Evolutionary conservation across 2,329 filamentous ascomycete species (phyloP), one percentile per base, ranked within the genome.

Genomic region (Colletotrichum tabaci): DNA sequence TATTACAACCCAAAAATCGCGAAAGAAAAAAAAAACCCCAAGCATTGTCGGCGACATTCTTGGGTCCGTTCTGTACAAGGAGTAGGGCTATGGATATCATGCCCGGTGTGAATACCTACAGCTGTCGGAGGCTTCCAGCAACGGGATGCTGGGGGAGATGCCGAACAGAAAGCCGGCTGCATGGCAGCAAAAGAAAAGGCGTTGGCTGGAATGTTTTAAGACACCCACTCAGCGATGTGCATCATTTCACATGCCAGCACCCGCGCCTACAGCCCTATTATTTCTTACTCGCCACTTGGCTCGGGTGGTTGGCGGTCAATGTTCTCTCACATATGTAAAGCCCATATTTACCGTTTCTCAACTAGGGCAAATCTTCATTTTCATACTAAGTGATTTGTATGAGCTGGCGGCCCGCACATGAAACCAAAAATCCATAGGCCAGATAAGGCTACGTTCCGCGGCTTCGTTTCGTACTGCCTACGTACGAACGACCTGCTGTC

Each of bases 141-240:
- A 30, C 50, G 57, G 44, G 12, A 60, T 6, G 23, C 38, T 35
- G 57, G 52, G 35, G 55, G 38, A 23, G 49, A 66, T 44, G 49
- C 57, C 44, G 21, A 67, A 57, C 46, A 57, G 53, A 64, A 23
- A 47, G 40, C 44, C 47, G 30, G 40, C 46, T 40, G 46, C 57
- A 60, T 58, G 46, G 57, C 58, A 42, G 21, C 58, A 55, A 63
- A 47, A 53, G 57, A 65, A 46, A 69, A 63, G 69, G 69, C 69
- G 65, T 72, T 72, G 69, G 53, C 69, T 68, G 69, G 69, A 72
- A 58, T 68, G 69, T 66, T 55, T 72, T 60, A 23, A 58, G 57
- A 49, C 44, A 64, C 46, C 52, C 53, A 47, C 46, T 67, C 52
- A 72, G 65, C 65, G 69, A 64, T 64, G 65, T 72, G 65, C 47